Base-by-base conservation (phyloP, 305 asterid genomes). In the Fraxinus albicans region DNA sequence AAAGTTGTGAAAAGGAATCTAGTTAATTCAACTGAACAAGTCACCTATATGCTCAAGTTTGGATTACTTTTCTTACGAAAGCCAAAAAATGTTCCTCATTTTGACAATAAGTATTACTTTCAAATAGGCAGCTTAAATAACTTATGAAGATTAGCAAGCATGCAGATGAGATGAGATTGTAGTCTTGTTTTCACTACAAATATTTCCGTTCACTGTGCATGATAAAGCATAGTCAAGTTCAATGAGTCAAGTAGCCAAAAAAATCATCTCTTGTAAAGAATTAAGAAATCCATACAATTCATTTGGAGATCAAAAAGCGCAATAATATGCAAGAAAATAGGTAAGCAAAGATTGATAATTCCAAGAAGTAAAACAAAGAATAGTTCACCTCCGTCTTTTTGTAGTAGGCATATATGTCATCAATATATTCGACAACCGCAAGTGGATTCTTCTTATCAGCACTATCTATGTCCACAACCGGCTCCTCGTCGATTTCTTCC, bases 341-440 rank as follows among this genome's bases (percentile, higher is more conserved):
- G 23, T n/a, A 8, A 53, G 65, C 25, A 63, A 21, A 19, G 5
- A 63, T 8, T 19, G 33, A 63, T 13, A 47, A 10, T 3, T 8
- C 17, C 73, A 21, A 65, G 27, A 60, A 23, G 34, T 65, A 65
- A 9, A 65, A 65, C 73, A 65, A 21, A 65, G 34, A 21, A 65
- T 67, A 9, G 74, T 58, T 83, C 42, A 92, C 97, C 95, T 94
- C 98, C n/a, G 78, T 13, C 60, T 82, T 90, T 72, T 79, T 90
- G 84, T 94, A 92, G 82, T 77, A 77, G 29, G 89, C 84, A 80
- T 91, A 85, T 75, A 94, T 74, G 36, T 91, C 94, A 4, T 92
- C 91, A 10, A 91, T 82, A 79, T 91, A 94, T 80, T 92, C 97
- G 3, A 91, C 85, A 15, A 89, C 95, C 6, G 94, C 93, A 81